A percentile compares a stretch with the other conserved stretches of the same genome.
Conservation (phyloP, 768 basidiomycete species). For the Naganishia randhawae region DNA sequence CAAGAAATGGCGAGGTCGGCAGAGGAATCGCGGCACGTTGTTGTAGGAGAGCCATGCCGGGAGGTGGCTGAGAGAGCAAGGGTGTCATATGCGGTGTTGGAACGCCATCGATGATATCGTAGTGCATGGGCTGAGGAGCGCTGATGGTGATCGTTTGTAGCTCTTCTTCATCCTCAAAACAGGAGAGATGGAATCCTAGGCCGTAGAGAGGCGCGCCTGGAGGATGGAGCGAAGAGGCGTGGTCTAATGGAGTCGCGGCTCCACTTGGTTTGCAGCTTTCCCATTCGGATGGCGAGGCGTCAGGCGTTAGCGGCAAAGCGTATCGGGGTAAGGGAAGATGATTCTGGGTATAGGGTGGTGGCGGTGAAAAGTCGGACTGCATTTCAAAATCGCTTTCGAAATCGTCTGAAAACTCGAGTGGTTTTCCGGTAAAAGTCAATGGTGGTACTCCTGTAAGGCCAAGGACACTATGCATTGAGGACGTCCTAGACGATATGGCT, state of each 20-base stretch:
- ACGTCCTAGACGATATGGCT: no score
- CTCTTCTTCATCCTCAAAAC: constrained; percentile 8
- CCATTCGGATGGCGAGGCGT: constrained; percentile 1
- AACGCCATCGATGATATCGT: neutral
- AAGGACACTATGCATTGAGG: constrained; percentile 5
- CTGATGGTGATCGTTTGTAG: constrained; percentile 5
- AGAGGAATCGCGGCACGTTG: neutral
- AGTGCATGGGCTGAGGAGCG: neutral
- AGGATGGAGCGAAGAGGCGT: constrained; percentile 10
- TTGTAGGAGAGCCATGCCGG: neutral
- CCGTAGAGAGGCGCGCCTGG: constrained; percentile 15
- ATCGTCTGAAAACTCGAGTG: no score
- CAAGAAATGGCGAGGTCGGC: neutral
- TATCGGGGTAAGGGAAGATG: neutral
- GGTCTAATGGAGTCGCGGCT: neutral
- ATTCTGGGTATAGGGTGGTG: constrained; percentile 1
- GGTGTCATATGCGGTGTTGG: neutral
- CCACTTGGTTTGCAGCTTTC: neutral
- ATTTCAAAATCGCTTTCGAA: neutral
- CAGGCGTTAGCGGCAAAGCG: constrained; percentile 4
- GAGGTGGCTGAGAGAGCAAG: neutral
- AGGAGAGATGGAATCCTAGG: neutral
- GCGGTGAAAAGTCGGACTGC: neutral
- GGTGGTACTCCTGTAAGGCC: constrained; percentile 14
- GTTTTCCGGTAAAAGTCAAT: neutral